Evolutionary conservation across 2,329 filamentous ascomycete genomes (phyloP), one percentile per base, ranked within the genome.

Genomic region (Colletotrichum abscissum): DNA sequence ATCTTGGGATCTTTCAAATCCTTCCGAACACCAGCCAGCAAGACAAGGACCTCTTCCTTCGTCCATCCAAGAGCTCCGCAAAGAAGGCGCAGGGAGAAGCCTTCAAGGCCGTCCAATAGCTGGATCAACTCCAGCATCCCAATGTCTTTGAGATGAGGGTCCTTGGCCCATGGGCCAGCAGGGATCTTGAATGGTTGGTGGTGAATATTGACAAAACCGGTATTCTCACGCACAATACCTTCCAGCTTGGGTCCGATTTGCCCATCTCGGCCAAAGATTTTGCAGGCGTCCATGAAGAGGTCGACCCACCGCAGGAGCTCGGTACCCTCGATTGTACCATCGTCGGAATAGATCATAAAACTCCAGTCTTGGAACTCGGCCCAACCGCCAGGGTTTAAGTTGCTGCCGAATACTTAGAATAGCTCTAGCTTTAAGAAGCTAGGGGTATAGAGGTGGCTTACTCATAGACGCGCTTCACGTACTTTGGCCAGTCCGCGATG

Each of bases 381-480:
- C 87, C 87, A 89, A 24, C 86, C 88, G 9, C 87, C 87, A 3
- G 87, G 87, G 74, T 86, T 87, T 8, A 89, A 79, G 76, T 89
- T 85, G 38, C 86, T 88, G 67, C 4, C 5, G 2, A n/a, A 14
- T 26, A 3, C 42, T 86, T 81, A 75, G 4, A 24, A 2, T 26
- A 26, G 26, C 26, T 26, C 26, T 26, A 4, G 26, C 26, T 26
- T 26, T 19, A 11, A 54, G 2, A 9, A 7, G 8, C 2, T 6
- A 4, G 4, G 9, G 2, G 1, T 30, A 11, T 0, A 11, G 7
- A 88, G 86, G 77, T 82, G 83, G 75, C 81, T 87, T 22, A 85
- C 69, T 56, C 55, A 24, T 72, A 74, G 5, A 60, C 55, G 4
- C 38, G 66, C 9, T 19, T 65, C 14, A 72, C 24, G 3, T 65